Evolutionary conservation across 75 land plant genomes (phyloP), one percentile per base, ranked within the genome.

Genomic region (Cupressus sempervirens): DNA sequence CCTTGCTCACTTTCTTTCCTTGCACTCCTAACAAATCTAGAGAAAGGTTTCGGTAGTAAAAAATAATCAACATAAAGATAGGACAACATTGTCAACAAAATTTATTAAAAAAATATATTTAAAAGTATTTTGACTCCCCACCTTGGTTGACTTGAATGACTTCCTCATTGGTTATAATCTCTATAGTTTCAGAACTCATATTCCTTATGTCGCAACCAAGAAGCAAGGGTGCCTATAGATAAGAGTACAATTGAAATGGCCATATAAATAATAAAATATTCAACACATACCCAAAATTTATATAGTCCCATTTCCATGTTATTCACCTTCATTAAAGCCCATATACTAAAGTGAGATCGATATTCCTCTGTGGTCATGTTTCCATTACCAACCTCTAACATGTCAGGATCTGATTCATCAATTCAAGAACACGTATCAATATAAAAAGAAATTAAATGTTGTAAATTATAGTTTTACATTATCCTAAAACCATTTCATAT

Each of bases 341-440:
- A 96, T 32, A 96, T 86, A 82, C 98, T 95, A 85, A 94, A 96
- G 88, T 96, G 98, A 76, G 92, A 87, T 30, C 94, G 86, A 38
- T 96, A 94, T 65, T 96, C 98, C 38, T 92, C 88, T 30, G 86
- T 84, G 30, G 89, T 90, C 98, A 96, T 94, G 23, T 95, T 95
- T 23, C 98, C 98, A 90, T 96, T 96, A 9, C 98, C 98, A 83
- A 96, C 95, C 88, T 96, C 98, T 30, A 96, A 86, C 98, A 96
- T 96, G 87, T 96, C 98, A 15, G 98, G 98, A 92, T 96, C 98
- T 96, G 92, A 80, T 79, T 54, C 79, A 38, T 70, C 30, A 10
- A 70, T 62, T 20, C n/a, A 62, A 62, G 67, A 62, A 23, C 7
- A 62, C 4, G 14, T 30, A 70, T 70, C 35, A 70, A 29, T 70